Evolutionary conservation across 2,329 filamentous ascomycete genomes (phyloP).

Genomic region (Fusarium sp.): DNA sequence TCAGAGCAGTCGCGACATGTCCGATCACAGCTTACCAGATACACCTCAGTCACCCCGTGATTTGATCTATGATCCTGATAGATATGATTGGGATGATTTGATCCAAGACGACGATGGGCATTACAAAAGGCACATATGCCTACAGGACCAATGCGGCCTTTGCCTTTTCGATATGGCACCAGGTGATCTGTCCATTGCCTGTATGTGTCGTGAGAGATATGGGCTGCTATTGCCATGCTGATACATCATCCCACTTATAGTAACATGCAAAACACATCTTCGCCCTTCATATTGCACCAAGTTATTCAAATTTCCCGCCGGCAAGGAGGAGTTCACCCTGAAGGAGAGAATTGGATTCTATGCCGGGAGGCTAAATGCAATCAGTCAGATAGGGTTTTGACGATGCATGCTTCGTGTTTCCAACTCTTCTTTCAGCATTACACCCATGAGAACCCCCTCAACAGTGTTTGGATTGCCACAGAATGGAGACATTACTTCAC

Average conservation of each 20-base stretch:
- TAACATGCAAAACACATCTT: not conserved
- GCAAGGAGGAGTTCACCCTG: too few relatives aligned
- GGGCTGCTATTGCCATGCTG: not conserved
- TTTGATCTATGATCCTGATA: not conserved
- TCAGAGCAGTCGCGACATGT: not conserved
- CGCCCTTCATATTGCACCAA: not conserved
- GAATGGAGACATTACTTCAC: not conserved
- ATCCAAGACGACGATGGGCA: not conserved
- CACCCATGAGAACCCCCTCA: not conserved
- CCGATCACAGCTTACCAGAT: not conserved
- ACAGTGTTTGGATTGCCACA: not conserved
- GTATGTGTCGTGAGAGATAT: not conserved
- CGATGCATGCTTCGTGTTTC: not conserved
- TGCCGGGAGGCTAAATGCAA: not conserved
- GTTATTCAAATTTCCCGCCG: not conserved
- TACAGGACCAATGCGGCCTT: not conserved
- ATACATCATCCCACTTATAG: not conserved
- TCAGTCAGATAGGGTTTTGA: not conserved
- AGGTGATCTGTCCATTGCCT: not conserved
- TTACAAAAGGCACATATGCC: not conserved
- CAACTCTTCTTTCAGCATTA: not conserved
- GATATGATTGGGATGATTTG: not conserved
- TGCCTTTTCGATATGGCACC: not conserved
- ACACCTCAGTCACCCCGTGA: not conserved
- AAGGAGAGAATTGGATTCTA: not conserved